Evolutionary conservation across 106 monocot species (phyloP), one percentile per base, ranked within the genome.

Genomic region (Phalaenopsis aphrodite): DNA sequence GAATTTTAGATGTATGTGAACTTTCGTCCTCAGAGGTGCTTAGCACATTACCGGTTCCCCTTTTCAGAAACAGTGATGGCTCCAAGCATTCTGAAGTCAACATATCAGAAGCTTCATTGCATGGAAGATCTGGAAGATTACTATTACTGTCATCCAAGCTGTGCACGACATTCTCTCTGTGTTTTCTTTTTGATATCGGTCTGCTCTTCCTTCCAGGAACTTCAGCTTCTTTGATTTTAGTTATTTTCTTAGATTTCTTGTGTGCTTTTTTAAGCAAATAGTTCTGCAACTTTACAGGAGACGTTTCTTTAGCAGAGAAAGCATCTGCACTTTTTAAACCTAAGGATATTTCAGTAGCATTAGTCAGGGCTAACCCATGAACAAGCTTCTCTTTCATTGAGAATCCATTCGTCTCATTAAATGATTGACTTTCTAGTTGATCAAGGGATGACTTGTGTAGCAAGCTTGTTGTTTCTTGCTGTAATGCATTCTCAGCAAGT

Each of bases 201-300:
- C 76, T 75, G 67, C 61, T 81, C 24, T 78, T 61, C 41, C 57
- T 78, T 41, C 42, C 77, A 41, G 78, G 77, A 52, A 78, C 41
- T 77, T 81, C 81, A 61, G 69, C 78, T 67, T 79, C 80, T 80
- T 80, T 80, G 78, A 92, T 90, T 89, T 69, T 87, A 23, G 89
- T 89, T 80, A 91, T 87, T n/a, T 86, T 92, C 66, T 91, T 91
- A 14, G 88, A 85, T 78, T 85, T 91, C 81, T 86, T 91, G 10
- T 67, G 79, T 56, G 72, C 46, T 56, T 86, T 91, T 75, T 86
- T 90, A 5, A 46, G 64, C 12, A 82, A 84, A 74, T 30, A 82
- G 79, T 73, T 80, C 75, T n/a, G 75, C 18, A 68, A 6, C 74
- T 79, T 84, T 69, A 42, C 55, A 58, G 58, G 36, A n/a, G 77